These are phyloP conservation scores for Amauroascus niger DNA, from an alignment of 2,329 filamentous ascomycete genomes.

Conservation along the genomic window DNA sequence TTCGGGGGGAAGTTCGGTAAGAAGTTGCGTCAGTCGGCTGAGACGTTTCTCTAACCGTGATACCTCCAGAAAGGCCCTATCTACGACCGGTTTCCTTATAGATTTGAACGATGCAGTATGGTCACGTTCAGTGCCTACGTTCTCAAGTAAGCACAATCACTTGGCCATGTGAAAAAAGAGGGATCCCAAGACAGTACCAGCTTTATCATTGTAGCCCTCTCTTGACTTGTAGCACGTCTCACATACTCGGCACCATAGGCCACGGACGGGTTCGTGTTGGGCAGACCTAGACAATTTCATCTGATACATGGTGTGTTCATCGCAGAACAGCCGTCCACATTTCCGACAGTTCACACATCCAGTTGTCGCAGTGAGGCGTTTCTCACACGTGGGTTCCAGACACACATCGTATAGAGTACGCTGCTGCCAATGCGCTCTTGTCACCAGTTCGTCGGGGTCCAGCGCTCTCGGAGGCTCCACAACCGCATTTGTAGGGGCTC, in stretches of 20 bases:
- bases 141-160: not conserved
- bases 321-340: slow-evolving; percentile 88
- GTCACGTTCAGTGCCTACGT: slow-evolving; percentile 54
- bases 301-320: slow-evolving; percentile 98
- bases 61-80: slow-evolving; percentile 77
- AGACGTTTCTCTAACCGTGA: slow-evolving; percentile 84
- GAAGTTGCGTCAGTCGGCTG: slow-evolving; percentile 75
- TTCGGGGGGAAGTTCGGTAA: slow-evolving; percentile 66
- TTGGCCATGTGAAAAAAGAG: not conserved
- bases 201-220: slow-evolving; percentile 87
- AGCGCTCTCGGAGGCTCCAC: slow-evolving; percentile 32
- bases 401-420: slow-evolving; percentile 65
- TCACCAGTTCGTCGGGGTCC: slow-evolving; percentile 86
- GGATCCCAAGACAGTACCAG: slow-evolving; percentile 38
- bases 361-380: slow-evolving; percentile 65
- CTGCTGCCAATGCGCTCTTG: slow-evolving; percentile 79
- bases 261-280: slow-evolving; percentile 77
- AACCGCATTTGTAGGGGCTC: slow-evolving; percentile 22
- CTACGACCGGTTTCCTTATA: slow-evolving; percentile 65
- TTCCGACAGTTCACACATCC: slow-evolving; percentile 87
- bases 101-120: slow-evolving; percentile 61
- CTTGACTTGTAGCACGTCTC: slow-evolving; percentile 99
- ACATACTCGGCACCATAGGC: slow-evolving; percentile 88
- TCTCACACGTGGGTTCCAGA: slow-evolving; percentile 77
- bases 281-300: slow-evolving; percentile 92